A percentile compares a stretch with the other conserved stretches of the same genome.
Conservation (phyloP, 768 basidiomycete genomes). For the Lactarius vividus region DNA sequence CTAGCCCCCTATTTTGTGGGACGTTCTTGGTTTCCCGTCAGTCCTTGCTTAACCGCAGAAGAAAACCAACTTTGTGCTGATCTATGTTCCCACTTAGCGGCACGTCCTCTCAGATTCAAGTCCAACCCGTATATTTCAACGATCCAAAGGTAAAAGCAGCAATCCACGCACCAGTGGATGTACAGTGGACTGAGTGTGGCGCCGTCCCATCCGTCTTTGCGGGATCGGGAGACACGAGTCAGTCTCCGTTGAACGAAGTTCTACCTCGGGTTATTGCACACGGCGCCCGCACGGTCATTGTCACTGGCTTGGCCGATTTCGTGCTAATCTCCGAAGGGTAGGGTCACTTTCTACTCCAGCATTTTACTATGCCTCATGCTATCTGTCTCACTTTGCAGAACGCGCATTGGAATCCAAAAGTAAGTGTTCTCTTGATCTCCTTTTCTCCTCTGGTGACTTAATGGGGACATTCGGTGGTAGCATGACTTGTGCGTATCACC, state of each 20-base stretch:
- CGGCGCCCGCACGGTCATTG: conserved; percentile 16
- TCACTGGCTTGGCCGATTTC: conserved; percentile 19
- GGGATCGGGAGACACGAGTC: conserved; percentile 12
- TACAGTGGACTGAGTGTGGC: conserved; percentile 26
- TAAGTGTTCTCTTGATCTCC: background rate
- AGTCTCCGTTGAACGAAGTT: background rate
- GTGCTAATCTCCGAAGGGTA: conserved; percentile 23
- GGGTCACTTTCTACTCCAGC: background rate
- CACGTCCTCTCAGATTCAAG: conserved; percentile 23
- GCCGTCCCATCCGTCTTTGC: conserved; percentile 9
- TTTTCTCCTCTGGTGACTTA: background rate
- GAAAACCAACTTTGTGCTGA: background rate
- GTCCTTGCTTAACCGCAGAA: background rate
- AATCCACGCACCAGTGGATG: conserved; percentile 24
- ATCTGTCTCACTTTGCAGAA: background rate
- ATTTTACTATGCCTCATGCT: background rate
- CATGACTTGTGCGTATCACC: conserved; percentile 26
- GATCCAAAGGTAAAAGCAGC: conserved; percentile 27
- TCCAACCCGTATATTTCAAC: conserved; percentile 26
- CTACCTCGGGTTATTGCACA: conserved; percentile 22
- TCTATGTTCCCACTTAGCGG: conserved; percentile 8
- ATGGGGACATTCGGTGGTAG: background rate
- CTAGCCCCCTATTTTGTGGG: conserved; percentile 25
- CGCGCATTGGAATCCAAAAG: conserved; percentile 26
- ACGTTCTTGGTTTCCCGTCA: conserved; percentile 28